Base-by-base conservation (phyloP, 202 grass and related monocot genomes). In the Zizania palustris region DNA sequence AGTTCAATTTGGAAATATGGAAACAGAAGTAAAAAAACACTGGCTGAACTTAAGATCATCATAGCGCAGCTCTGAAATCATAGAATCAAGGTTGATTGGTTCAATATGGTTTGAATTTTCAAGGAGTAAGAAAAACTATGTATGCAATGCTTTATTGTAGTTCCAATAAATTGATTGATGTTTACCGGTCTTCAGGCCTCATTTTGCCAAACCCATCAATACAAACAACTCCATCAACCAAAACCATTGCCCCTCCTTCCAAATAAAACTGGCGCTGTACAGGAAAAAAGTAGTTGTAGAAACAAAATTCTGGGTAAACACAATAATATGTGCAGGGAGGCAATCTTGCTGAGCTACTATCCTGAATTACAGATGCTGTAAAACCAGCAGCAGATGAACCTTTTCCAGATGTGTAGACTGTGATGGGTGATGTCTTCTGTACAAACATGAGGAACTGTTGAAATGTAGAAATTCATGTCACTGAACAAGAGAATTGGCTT, bases 151-250 rank as follows among this genome's bases (percentile, higher is more conserved):
- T 38, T 77, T 55, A 34, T 46, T 82, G 1, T 33, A 63, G 57
- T 53, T 15, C 0, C 8, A 45, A 34, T 65, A 69, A 73, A 72
- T 12, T 67, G 0, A 61, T 57, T 44, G 20, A 56, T 16, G 13
- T 16, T 40, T 85, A 94, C 91, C 95, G 90, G 65, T 98, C 95
- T 90, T 98, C 95, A 72, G 95, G 80, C 55, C 95, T 95, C 95
- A 98, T 98, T 86, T 98, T 98, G 76, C 95, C 95, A 85, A 98
- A 98, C 67, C 95, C 95, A 65, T 98, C 91, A 41, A 98, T 98
- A 65, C 95, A 98, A 63, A 95, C 95, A 34, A 98, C 95, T 81
- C 95, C 95, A 79, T 98, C 95, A 60, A 91, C 89, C 70, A 98
- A 86, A 81, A 98, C 95, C 91, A 98, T 98, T 36, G 95, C 95